phyloP scores from a whole-genome alignment of 1,139 yeast species.

The Kluyveromyces marxianus region DNA sequence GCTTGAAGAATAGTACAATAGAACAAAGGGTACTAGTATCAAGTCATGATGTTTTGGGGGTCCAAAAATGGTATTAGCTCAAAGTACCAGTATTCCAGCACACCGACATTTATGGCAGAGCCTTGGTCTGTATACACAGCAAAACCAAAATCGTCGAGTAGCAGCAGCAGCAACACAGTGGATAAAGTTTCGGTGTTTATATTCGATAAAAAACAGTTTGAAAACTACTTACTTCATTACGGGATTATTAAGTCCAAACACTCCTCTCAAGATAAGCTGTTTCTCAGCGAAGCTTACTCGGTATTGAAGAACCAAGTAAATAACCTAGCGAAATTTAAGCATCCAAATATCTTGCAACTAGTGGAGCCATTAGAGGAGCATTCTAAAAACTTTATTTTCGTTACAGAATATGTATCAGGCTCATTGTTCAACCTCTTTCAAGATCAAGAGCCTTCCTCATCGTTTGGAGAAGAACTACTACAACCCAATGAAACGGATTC shows the following conservation, averaged over 20 bases:
- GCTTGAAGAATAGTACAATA: background rate
- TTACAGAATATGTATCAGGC: slow-evolving; percentile 68
- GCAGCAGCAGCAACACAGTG: slow-evolving; percentile 14
- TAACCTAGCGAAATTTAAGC: slow-evolving; percentile 72
- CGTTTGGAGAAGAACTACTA: slow-evolving; percentile 22
- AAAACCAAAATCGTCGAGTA: slow-evolving; percentile 45
- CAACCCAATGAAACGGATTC: slow-evolving; percentile 42
- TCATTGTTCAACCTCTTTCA: slow-evolving; percentile 44
- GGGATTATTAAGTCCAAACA: slow-evolving; percentile 39
- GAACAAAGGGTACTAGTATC: background rate
- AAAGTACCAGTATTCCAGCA: slow-evolving; percentile 62
- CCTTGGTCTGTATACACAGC: slow-evolving; percentile 89
- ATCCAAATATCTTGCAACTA: slow-evolving; percentile 76
- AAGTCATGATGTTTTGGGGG: slow-evolving; percentile 25
- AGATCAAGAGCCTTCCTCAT: slow-evolving; percentile 17
- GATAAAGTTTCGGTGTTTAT: slow-evolving; percentile 74
- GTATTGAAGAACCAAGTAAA: slow-evolving; percentile 51
- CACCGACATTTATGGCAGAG: slow-evolving; percentile 67
- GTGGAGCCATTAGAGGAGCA: slow-evolving; percentile 88
- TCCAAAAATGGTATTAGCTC: slow-evolving; percentile 64
- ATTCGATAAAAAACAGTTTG: slow-evolving; percentile 76
- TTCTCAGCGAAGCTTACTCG: slow-evolving; percentile 38
- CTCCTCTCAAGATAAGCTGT: slow-evolving; percentile 28
- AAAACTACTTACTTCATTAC: slow-evolving; percentile 44
- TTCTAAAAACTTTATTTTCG: slow-evolving; percentile 68